Conservation (phyloP, 1,284 basidiomycete genomes). For the Spongiforma sp. region DNA sequence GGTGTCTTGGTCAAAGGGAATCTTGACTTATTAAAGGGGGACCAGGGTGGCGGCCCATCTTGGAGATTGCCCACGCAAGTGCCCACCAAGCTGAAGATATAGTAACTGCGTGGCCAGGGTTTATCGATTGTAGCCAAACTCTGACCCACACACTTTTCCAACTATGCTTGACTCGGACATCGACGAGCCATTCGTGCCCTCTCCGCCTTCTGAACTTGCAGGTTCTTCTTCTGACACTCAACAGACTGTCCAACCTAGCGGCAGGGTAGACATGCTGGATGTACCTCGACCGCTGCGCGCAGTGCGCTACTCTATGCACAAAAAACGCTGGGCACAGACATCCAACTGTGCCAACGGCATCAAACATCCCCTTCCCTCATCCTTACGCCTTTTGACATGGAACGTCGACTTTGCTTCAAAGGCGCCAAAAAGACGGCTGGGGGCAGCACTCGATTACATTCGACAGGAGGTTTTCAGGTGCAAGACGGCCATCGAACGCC, state of each 20-base stretch:
- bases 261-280: conserved; percentile 29
- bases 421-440: conserved; percentile 47
- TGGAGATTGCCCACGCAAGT: conserved; percentile 17
- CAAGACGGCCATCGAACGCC: conserved; percentile 42
- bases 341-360: conserved; percentile 39
- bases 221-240: conserved; percentile 40
- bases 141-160: conserved; percentile 10
- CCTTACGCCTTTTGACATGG: conserved; percentile 65
- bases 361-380: conserved; percentile 44
- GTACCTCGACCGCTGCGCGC: conserved; percentile 35
- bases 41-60: conserved; percentile 5
- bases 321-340: conserved; percentile 38
- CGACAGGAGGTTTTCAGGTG: conserved; percentile 53
- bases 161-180: conserved; percentile 36
- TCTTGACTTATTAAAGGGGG: conserved; percentile 21
- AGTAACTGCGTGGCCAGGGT: conserved; percentile 14
- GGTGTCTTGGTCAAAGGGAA: conserved; percentile 12
- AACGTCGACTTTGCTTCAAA: conserved; percentile 59
- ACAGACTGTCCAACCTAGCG: conserved; percentile 27
- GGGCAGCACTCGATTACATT: conserved; percentile 56
- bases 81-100: conserved; percentile 17
- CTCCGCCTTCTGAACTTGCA: conserved; percentile 32
- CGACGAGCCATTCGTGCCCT: conserved; percentile 37
- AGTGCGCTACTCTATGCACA: conserved; percentile 39
- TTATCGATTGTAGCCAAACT: conserved; percentile 15